Percentiles rank a stretch among this genome's conserved stretches.
These are phyloP conservation scores for Oldenlandia corymbosa DNA, from an alignment of 257 asterid genomes.

Conservation along the genomic window DNA sequence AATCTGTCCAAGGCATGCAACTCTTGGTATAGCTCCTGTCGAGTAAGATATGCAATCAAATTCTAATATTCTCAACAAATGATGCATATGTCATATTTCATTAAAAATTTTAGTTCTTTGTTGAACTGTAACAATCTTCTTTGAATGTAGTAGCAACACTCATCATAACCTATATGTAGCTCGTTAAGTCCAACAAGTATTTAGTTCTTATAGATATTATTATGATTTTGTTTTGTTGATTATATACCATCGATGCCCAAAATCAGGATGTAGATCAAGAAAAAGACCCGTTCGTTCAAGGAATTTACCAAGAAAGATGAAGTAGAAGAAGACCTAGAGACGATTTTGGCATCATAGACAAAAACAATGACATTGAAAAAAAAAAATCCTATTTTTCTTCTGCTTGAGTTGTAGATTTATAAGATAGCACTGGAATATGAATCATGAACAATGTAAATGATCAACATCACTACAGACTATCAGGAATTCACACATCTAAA, in stretches of 20 bases:
- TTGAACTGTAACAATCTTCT: neutral
- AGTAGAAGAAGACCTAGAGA: neutral
- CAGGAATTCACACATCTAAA: neutral
- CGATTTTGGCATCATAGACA: too few relatives aligned
- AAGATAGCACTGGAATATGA: neutral
- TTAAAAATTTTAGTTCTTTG: neutral
- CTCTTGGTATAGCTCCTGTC: constrained; percentile 72
- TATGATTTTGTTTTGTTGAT: neutral
- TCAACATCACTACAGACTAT: neutral
- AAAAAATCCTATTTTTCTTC: too few relatives aligned
- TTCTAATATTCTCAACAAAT: neutral
- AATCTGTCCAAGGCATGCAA: constrained; percentile 47
- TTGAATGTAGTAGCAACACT: neutral
- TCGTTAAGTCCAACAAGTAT: constrained; percentile 3
- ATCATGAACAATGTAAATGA: neutral
- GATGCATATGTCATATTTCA: neutral
- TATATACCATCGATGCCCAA: too few relatives aligned
- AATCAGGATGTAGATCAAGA: too few relatives aligned
- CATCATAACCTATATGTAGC: too few relatives aligned
- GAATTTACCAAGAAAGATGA: neutral
- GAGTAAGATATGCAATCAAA: constrained; percentile 8
- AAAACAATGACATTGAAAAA: too few relatives aligned
- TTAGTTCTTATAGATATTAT: neutral
- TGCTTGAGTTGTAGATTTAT: neutral
- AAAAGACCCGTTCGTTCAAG: too few relatives aligned